Evolutionary conservation across 345 rosid species (phyloP).

Genomic region (Acer yangbiense): DNA sequence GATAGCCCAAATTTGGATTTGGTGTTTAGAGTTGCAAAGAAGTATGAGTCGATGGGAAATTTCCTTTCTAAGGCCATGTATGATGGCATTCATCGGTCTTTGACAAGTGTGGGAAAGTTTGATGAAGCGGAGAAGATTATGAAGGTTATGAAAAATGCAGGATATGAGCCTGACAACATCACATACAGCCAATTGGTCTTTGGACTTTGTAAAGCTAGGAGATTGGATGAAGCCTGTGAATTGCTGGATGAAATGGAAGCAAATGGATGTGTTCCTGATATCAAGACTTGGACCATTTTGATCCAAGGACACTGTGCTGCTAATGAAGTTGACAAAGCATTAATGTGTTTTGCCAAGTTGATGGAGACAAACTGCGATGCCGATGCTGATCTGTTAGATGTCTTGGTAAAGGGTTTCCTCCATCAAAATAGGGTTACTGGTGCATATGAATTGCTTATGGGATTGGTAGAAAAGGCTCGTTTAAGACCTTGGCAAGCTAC

Average conservation of each 20-base stretch:
- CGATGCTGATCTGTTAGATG: constrained; percentile 71
- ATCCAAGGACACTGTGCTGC: constrained; percentile 81
- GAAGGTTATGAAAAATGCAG: constrained; percentile 65
- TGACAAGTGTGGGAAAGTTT: constrained; percentile 60
- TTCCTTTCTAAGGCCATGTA: constrained; percentile 69
- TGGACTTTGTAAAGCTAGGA: constrained; percentile 82
- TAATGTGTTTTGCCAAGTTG: constrained; percentile 60
- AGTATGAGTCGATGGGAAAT: constrained; percentile 55
- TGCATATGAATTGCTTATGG: constrained; percentile 57
- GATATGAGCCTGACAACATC: constrained; percentile 77
- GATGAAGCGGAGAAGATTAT: constrained; percentile 66
- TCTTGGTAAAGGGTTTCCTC: constrained; percentile 66
- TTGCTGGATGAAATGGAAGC: constrained; percentile 71
- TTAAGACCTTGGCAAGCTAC: constrained; percentile 87
- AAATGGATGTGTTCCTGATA: constrained; percentile 61
- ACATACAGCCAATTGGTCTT: constrained; percentile 81
- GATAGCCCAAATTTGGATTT: constrained; percentile 54
- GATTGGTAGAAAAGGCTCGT: constrained; percentile 50
- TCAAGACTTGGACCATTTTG: constrained; percentile 90
- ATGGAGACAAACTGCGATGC: constrained; percentile 48
- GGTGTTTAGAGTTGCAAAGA: constrained; percentile 63
- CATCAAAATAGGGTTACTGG: constrained; percentile 59
- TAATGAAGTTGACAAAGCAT: constrained; percentile 60
- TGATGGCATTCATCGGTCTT: constrained; percentile 79
- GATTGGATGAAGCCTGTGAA: constrained; percentile 67